Evolutionary conservation across 192 early-diverging fungal species (phyloP), one percentile per base, ranked within the genome.

Genomic region (Backusella luteola): DNA sequence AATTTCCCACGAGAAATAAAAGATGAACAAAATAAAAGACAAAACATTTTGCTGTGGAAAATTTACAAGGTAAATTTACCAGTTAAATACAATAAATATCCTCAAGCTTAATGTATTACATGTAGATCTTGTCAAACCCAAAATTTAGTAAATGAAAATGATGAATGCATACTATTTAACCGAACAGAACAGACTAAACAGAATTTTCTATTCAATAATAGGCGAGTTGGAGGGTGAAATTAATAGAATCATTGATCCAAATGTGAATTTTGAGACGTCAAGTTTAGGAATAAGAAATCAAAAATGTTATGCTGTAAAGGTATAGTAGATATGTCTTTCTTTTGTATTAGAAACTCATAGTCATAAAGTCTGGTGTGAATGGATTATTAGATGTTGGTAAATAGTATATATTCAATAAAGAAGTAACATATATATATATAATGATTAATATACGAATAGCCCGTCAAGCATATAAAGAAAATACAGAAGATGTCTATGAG

Each of bases 281-380:
- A 84, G 93, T n/a, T 78, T 94, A 21, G 92, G 90, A 38, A 77
- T 94, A 39, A 85, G 91, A 42, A 94, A 95, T 76, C 96, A 96
- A 81, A 86, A 94, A 34, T 95, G 94, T 73, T 94, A 95, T 78
- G 94, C 94, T 5, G 90, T 96, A 41, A 95, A 93, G 83, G 84
- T 84, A 71, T 21, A n/a, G 14, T 63, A 63, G 9, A 21, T n/a
- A 39, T 1, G 9, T 39, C 29, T 0, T 0, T 8, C 19, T 38
- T 38, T 21, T 1, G 35, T 17, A 41, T 39, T 49, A 39, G 2
- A 49, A 66, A 42, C 41, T 19, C 34, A 15, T 26, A 66, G 32
- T 26, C 7, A 70, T 36, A 56, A 66, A 90, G 88, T 87, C 92
- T 26, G 93, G 94, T 4, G 87, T 92, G 15, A 95, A 93, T 77